Conservation (phyloP, 2,329 filamentous ascomycete species). For the Boeremia lycopersici region DNA sequence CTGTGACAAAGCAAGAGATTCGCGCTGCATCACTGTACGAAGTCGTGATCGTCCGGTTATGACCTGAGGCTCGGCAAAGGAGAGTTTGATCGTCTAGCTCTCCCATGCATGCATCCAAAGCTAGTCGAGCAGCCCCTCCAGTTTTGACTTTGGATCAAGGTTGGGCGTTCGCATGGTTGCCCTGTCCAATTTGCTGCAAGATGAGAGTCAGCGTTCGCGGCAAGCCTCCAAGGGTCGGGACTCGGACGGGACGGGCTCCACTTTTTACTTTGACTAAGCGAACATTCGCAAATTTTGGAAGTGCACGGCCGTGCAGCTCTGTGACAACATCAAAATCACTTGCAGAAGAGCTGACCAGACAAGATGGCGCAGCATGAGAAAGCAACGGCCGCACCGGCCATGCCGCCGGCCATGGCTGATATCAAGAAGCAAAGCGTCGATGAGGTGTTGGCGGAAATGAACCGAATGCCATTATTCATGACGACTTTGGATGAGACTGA, state of each 20-base stretch:
- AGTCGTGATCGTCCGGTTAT: not conserved
- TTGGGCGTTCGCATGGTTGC: constrained; percentile 6
- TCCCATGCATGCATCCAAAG: not conserved
- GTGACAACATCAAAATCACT: not conserved
- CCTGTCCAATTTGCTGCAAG: constrained; percentile 7
- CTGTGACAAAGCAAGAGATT: not conserved
- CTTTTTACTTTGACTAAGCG: constrained; percentile 29
- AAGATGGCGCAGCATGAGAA: constrained; percentile 27
- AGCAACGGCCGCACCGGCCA: constrained; percentile 31
- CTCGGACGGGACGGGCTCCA: constrained; percentile 16
- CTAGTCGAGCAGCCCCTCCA: constrained; percentile 2
- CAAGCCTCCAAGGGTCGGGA: not conserved
- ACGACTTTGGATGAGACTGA: constrained; percentile 74
- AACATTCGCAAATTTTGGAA: constrained; percentile 26
- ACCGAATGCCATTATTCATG: constrained; percentile 89
- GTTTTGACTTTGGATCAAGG: constrained; percentile 8
- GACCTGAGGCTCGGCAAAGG: not conserved
- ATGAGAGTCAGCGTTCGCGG: constrained; percentile 3
- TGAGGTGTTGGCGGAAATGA: constrained; percentile 68
- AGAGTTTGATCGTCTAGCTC: constrained; percentile 1
- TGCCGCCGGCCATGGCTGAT: constrained; percentile 65
- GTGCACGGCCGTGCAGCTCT: not conserved
- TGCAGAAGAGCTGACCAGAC: not conserved
- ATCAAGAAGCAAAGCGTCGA: constrained; percentile 62
- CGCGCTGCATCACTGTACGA: not conserved